Base-by-base conservation (phyloP, 352 stramenopile genomes). In the Phytopythium delawarense region DNA sequence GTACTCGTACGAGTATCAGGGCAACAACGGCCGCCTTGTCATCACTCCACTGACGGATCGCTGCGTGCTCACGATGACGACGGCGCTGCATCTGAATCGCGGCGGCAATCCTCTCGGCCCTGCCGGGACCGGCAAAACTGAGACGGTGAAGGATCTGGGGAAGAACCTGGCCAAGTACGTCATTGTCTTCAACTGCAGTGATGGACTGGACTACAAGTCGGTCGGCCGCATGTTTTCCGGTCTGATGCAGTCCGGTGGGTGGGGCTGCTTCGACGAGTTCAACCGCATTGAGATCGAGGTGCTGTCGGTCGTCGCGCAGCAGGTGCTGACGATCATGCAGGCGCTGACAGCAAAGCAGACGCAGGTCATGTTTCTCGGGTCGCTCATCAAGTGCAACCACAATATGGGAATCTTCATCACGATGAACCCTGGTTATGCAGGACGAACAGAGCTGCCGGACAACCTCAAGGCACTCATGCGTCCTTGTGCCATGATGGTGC, bases 271-370 rank as follows among this genome's bases (percentile, higher is more conserved):
- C 50, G 93, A 98, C 71, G 93, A 98, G 65, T 98, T 98, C 67
- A 98, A 98, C 61, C 89, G 93, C n/a, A 98, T 98, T 57, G 94
- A 98, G 66, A 97, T 98, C 35, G 93, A 98, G 63, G 93, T 98
- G 50, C 67, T 98, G 6, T 98, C 91, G 8, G 93, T 98, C 25
- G 91, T 98, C 4, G 93, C 93, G 21, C 92, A 96, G 53, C 89
- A 97, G 57, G 87, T 97, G 44, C 59, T 97, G 40, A 96, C 86
- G 7, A 96, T 97, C 64, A 91, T 96, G 79, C 84, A 96, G 58
- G 89, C 89, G 21, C 73, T 96, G 7, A 88, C 84, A 35, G 70
- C 81, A 50, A 88, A 91, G 50, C 78, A 91, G 59, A 74, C 71
- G 1, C 75, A 87, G 21, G 61, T 97, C 37, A 84, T 91, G 70